phyloP scores from a whole-genome alignment of 2,329 filamentous ascomycete species.

The Paecilomyces niveus region DNA sequence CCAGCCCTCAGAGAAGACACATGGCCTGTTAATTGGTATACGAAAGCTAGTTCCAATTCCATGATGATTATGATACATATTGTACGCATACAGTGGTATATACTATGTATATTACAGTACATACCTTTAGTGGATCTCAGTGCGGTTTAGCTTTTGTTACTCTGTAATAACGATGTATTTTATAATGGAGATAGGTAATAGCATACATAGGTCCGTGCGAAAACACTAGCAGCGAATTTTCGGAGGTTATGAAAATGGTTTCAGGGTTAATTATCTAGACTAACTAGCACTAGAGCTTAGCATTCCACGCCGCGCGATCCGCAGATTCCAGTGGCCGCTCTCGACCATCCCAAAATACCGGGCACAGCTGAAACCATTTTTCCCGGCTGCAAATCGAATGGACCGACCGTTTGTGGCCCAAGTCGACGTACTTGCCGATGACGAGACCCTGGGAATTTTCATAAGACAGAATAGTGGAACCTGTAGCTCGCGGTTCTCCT shows the following conservation, averaged over 20 bases:
- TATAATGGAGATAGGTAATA: too few species aligned
- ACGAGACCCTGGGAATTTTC: slow-evolving; percentile 68
- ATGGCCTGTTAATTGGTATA: too few species aligned
- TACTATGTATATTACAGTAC: too few species aligned
- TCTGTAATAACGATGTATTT: too few species aligned
- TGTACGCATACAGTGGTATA: too few species aligned
- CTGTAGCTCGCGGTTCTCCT: slow-evolving; percentile 64
- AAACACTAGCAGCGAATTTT: too few species aligned
- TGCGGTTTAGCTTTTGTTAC: too few species aligned
- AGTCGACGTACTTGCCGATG: slow-evolving; percentile 64
- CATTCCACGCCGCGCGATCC: slow-evolving; percentile 34
- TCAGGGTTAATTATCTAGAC: background rate
- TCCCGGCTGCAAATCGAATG: slow-evolving; percentile 48
- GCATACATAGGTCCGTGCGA: too few species aligned
- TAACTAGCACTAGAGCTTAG: slow-evolving; percentile 23
- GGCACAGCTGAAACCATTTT: slow-evolving; percentile 61
- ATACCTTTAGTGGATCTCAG: too few species aligned
- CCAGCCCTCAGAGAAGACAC: too few species aligned
- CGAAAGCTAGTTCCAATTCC: too few species aligned
- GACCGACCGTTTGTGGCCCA: slow-evolving; percentile 61
- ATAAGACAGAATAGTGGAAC: slow-evolving; percentile 63
- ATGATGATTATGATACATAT: too few species aligned
- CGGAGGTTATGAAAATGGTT: background rate
- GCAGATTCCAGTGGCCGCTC: slow-evolving; percentile 29
- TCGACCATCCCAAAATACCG: slow-evolving; percentile 36